Conservation (phyloP, 805 yeast genomes). For the Hanseniaspora clermontiae region DNA sequence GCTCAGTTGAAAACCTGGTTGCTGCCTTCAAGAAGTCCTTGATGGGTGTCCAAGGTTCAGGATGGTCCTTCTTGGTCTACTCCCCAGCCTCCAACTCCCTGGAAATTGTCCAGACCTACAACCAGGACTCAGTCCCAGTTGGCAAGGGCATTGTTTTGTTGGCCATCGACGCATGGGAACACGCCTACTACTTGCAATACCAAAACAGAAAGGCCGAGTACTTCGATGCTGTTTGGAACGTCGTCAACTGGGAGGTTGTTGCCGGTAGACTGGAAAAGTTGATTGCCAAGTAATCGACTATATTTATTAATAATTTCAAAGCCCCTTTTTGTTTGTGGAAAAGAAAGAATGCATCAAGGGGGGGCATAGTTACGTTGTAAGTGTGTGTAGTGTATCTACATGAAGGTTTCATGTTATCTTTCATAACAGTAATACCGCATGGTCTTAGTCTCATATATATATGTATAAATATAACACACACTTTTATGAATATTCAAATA, state of each 20-base stretch:
- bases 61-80: constrained; percentile 88
- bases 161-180: constrained; percentile 95
- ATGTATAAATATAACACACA: no score
- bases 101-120: constrained; percentile 68
- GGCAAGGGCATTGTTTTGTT: constrained; percentile 52
- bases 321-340: no score
- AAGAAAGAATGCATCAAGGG: no score
- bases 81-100: constrained; percentile 61
- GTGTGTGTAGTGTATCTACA: no score
- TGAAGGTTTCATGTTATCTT: no score
- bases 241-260: constrained; percentile 87
- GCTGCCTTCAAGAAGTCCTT: constrained; percentile 50
- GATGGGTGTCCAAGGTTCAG: constrained; percentile 88
- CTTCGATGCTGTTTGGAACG: constrained; percentile 90
- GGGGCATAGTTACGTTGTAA: no score
- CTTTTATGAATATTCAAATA: no score
- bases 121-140: constrained; percentile 77
- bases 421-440: no score
- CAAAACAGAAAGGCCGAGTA: constrained; percentile 83
- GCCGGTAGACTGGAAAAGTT: constrained; percentile 47
- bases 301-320: no score
- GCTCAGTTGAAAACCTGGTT: constrained; percentile 58
- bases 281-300: constrained; percentile 8
- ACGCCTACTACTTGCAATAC: constrained; percentile 88
- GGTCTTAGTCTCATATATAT: no score